Evolutionary conservation across 306 rosid genomes (phyloP), one percentile per base, ranked within the genome.

Genomic region (Geum urbanum): DNA sequence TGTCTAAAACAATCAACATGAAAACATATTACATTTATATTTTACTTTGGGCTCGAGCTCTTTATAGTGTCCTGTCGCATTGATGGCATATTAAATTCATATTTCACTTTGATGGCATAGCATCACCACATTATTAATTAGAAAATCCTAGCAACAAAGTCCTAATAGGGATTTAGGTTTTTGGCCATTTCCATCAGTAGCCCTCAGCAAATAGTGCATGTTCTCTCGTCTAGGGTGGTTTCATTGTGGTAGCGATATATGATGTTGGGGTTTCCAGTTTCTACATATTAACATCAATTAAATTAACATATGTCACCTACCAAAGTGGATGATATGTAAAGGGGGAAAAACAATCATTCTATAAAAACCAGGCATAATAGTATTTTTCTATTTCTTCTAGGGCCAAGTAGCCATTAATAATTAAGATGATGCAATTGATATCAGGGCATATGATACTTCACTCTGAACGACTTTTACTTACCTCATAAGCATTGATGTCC

Each of bases 401-500:
- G 16, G 13, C 15, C 8, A 12, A 4, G 32, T 57, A 35, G 14
- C 12, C 14, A 27, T 24, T 24, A 7, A 11, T 9, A 8, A 58
- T 58, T 13, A 27, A 56, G 15, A 55, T 55, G 9, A 19, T 53
- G 32, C 9, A 54, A 20, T 20, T 7, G 15, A 68, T 4, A 68
- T 2, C 62, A 32, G 57, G 54, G n/a, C 15, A n/a, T 61, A 9
- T 56, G 15, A 69, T 50, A 57, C 43, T 47, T 72, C 67, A 61
- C 8, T 6, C 7, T 4, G 19, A 51, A 66, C 18, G 32, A 2
- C 44, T 5, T 72, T 32, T 43, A 62, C 86, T 74, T 53, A 91
- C 99, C 92, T 91, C 97, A 61, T 91, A 89, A 59, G 99, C 96
- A 76, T 81, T 94, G 35, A 91, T 58, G 76, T 94, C 99, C 3